These are phyloP conservation scores for Acacia melanoxylon DNA, from an alignment of 306 rosid species.

Conservation along the genomic window DNA sequence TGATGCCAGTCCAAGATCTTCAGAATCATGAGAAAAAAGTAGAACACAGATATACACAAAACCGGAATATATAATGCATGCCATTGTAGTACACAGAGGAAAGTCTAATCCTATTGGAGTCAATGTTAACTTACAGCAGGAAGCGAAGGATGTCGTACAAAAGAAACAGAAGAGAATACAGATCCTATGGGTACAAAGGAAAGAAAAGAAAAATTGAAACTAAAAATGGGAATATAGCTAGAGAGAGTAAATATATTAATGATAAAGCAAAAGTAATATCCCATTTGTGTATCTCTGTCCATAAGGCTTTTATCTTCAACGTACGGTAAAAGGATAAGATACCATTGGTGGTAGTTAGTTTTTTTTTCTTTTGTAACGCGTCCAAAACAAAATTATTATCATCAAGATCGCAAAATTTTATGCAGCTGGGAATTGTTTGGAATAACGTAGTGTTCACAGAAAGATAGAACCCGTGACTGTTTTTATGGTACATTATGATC, in stretches of 20 bases:
- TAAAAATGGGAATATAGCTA: neutral
- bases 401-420: constrained; percentile 1
- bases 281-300: neutral
- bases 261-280: constrained; percentile 1
- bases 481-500: constrained; percentile 47
- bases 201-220: constrained; percentile 26
- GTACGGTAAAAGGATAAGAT: constrained; percentile 7
- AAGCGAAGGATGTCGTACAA: constrained; percentile 20
- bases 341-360: neutral
- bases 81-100: constrained; percentile 15
- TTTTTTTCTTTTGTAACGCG: neutral
- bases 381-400: neutral
- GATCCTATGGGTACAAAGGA: constrained; percentile 34
- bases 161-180: constrained; percentile 4
- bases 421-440: constrained; percentile 5
- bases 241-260: neutral
- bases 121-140: neutral
- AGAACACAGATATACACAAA: constrained; percentile 22
- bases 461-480: constrained; percentile 54
- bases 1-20: constrained; percentile 19
- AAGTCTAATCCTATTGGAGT: constrained; percentile 37
- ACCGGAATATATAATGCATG: constrained; percentile 31
- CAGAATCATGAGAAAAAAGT: constrained; percentile 26
- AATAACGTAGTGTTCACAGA: constrained; percentile 33
- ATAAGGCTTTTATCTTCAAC: constrained; percentile 13